Evolutionary conservation across 495 filamentous ascomycete genomes (phyloP).

Genomic region (Aspergillus olivimuriae): DNA sequence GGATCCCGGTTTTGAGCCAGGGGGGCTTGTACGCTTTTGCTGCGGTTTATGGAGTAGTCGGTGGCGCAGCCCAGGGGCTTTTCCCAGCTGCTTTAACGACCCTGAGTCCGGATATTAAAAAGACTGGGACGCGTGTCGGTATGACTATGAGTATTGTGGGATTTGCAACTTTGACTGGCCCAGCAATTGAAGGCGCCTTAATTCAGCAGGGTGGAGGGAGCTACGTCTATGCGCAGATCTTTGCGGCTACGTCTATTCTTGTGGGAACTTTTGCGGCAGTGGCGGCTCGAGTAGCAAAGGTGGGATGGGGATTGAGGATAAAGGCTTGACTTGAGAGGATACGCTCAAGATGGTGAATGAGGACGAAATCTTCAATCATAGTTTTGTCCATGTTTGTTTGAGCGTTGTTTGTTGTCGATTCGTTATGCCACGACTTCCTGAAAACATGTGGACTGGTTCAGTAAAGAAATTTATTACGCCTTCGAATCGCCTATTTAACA

Average conservation of each 20-base stretch:
- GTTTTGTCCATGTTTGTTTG: too few relatives aligned
- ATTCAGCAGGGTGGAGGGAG: slow-evolving; percentile 32
- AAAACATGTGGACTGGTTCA: too few relatives aligned
- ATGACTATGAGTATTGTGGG: slow-evolving; percentile 64
- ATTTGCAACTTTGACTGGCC: slow-evolving; percentile 54
- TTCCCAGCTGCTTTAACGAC: slow-evolving; percentile 49
- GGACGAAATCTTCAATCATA: too few relatives aligned
- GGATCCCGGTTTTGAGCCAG: slow-evolving; percentile 46
- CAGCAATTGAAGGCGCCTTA: slow-evolving; percentile 55
- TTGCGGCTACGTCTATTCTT: slow-evolving; percentile 34
- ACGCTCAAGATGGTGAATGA: too few relatives aligned
- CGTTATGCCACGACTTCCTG: too few relatives aligned
- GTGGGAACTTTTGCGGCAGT: slow-evolving; percentile 28
- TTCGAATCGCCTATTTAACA: too few relatives aligned
- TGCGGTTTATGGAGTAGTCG: slow-evolving; percentile 49
- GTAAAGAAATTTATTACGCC: too few relatives aligned
- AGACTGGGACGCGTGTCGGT: slow-evolving; percentile 60
- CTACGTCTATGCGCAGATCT: slow-evolving; percentile 44
- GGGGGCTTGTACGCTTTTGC: slow-evolving; percentile 50
- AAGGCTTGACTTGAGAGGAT: slow-evolving; percentile 6
- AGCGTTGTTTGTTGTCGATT: too few relatives aligned
- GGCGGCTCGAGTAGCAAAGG: slow-evolving; percentile 23
- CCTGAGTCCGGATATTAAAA: slow-evolving; percentile 50
- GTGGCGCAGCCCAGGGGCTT: slow-evolving; percentile 54
- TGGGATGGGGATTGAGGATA: slow-evolving; percentile 3